A percentile compares a stretch with the other conserved stretches of the same genome.
phyloP scores from a whole-genome alignment of 2,329 filamentous ascomycete genomes.

The Pseudocercospora eumusae region DNA sequence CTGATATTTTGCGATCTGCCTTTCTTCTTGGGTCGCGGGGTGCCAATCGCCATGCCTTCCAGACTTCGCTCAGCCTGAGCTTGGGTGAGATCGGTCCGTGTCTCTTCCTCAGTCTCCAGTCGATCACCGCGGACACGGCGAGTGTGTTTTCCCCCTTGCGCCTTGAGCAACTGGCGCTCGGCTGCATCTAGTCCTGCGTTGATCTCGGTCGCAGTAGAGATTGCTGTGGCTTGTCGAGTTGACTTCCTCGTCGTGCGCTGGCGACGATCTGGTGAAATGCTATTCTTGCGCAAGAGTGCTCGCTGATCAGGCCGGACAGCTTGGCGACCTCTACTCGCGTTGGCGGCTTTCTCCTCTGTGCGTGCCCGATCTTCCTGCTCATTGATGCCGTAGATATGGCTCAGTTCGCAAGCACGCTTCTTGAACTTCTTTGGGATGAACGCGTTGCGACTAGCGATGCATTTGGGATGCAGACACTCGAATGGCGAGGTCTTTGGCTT shows the following conservation, averaged over 20 bases:
- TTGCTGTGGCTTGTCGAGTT: background rate
- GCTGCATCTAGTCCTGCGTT: constrained; percentile 6
- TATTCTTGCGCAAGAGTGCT: constrained; percentile 7
- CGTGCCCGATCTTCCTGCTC: background rate
- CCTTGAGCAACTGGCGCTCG: constrained; percentile 8
- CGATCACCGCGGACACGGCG: constrained; percentile 7
- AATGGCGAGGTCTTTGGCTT: constrained; percentile 14
- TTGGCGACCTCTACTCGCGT: background rate
- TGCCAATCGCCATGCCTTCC: background rate
- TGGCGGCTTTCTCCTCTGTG: background rate
- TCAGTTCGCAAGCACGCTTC: constrained; percentile 3
- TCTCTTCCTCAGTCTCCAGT: constrained; percentile 10
- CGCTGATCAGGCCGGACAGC: background rate
- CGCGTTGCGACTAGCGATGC: background rate
- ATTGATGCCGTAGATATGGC: constrained; percentile 15
- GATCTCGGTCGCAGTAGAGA: constrained; percentile 6
- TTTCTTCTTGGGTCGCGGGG: background rate
- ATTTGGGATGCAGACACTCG: constrained; percentile 6
- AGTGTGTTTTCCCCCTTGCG: constrained; percentile 8
- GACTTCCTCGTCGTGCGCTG: background rate
- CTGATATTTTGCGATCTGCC: background rate
- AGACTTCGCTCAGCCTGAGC: background rate
- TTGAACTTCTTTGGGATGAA: background rate
- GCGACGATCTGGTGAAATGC: constrained; percentile 3
- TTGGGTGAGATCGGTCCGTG: background rate